Percentiles rank a stretch among this genome's conserved stretches.
Conservation (phyloP, 1,139 yeast genomes). For the Saccharomyces hybrid region DNA sequence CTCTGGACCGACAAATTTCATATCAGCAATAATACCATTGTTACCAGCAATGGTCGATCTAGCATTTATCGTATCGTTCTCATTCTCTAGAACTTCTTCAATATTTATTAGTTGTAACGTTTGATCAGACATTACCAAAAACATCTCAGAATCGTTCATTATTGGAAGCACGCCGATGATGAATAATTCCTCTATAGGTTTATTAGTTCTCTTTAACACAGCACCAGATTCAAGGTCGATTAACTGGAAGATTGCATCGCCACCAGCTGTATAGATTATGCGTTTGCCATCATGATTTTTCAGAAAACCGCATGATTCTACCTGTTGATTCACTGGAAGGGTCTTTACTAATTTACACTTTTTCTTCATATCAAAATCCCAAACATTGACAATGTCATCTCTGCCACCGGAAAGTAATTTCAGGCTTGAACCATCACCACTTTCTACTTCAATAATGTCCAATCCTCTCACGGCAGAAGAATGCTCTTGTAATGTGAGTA, state of each 20-base stretch:
- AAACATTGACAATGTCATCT: conserved; percentile 55
- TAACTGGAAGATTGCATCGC: conserved; percentile 54
- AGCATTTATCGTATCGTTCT: too few relatives aligned
- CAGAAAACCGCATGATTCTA: conserved; percentile 76
- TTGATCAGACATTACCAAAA: conserved; percentile 70
- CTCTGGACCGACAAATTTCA: too few relatives aligned
- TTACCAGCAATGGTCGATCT: too few relatives aligned
- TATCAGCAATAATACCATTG: conserved; percentile 91
- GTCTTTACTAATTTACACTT: conserved; percentile 55
- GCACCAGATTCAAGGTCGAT: conserved; percentile 44
- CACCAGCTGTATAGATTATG: conserved; percentile 69
- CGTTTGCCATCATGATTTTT: conserved; percentile 13
- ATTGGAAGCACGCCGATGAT: conserved; percentile 49
- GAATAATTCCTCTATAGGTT: conserved; percentile 62
- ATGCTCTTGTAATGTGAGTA: conserved; percentile 65
- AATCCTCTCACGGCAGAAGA: conserved; percentile 81
- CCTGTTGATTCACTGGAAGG: conserved; percentile 63
- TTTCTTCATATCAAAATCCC: conserved; percentile 44
- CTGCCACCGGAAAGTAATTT: conserved; percentile 77
- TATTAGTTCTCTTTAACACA: conserved; percentile 40
- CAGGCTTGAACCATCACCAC: too few relatives aligned
- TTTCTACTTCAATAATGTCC: conserved; percentile 50
- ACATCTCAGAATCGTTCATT: conserved; percentile 28
- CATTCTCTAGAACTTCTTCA: conserved; percentile 25
- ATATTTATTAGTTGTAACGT: conserved; percentile 54